Conservation (phyloP, 805 yeast species). For the Myxozyma monticola region DNA sequence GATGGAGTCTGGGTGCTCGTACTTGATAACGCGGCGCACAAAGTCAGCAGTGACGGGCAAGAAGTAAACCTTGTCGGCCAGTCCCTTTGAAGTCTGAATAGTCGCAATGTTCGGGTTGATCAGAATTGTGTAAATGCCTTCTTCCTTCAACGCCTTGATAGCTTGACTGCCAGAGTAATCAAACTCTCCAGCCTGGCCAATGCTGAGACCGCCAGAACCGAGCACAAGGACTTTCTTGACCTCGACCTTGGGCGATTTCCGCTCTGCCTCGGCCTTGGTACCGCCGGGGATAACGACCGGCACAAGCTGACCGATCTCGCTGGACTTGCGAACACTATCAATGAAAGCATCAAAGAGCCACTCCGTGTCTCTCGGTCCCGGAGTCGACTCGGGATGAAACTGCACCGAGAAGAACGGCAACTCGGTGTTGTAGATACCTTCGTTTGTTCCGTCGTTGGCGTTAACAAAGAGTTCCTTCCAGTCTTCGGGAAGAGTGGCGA, state of each 20-base stretch:
- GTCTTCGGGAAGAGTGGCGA: constrained; percentile 64
- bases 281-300: constrained; percentile 94
- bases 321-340: constrained; percentile 64
- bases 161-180: constrained; percentile 99
- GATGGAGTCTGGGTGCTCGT: constrained; percentile 96
- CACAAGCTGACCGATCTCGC: constrained; percentile 52
- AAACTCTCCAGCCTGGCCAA: constrained; percentile 99
- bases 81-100: constrained; percentile 94
- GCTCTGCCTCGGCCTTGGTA: constrained; percentile 64
- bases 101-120: constrained; percentile 99
- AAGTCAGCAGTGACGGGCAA: constrained; percentile 97
- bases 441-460: constrained; percentile 96
- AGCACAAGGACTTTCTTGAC: constrained; percentile 90
- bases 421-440: constrained; percentile 90
- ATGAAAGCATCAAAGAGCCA: constrained; percentile 93
- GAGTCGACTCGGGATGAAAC: constrained; percentile 98
- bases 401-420: constrained; percentile 96
- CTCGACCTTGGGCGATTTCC: constrained; percentile 72
- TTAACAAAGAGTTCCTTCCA: constrained; percentile 96
- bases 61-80: constrained; percentile 97
- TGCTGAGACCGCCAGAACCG: constrained; percentile 97
- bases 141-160: constrained; percentile 96
- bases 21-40: constrained; percentile 89
- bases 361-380: constrained; percentile 99
- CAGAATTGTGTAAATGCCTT: constrained; percentile 92